Evolutionary conservation across 2,329 filamentous ascomycete species (phyloP).

Genomic region (Aspergillus glaucus): DNA sequence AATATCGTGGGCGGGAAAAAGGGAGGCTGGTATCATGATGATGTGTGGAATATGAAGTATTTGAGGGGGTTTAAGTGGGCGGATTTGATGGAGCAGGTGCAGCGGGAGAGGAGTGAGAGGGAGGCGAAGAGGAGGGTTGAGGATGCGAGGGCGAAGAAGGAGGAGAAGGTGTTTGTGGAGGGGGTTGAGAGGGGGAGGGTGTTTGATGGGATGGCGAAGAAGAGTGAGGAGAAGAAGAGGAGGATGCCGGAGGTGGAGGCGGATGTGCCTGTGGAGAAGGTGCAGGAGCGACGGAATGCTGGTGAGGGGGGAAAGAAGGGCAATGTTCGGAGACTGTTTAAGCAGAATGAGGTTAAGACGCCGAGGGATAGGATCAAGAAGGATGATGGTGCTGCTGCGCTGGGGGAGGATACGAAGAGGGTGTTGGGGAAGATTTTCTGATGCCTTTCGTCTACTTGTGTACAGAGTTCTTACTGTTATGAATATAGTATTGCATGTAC

Average conservation of each 20-base stretch:
- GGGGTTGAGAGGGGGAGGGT: constrained; percentile 38
- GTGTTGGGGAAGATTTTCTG: constrained; percentile 44
- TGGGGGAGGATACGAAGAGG: constrained; percentile 37
- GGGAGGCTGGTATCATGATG: constrained; percentile 42
- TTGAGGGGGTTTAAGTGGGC: constrained; percentile 38
- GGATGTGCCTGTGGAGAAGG: constrained; percentile 6
- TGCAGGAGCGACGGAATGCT: constrained; percentile 9
- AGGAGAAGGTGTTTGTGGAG: constrained; percentile 39
- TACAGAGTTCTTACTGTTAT: neutral
- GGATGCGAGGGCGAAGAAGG: constrained; percentile 36
- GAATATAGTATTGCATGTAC: constrained; percentile 1
- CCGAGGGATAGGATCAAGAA: constrained; percentile 18
- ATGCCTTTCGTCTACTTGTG: neutral
- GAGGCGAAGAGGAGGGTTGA: constrained; percentile 38
- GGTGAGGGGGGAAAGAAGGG: constrained; percentile 9
- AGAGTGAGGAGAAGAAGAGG: constrained; percentile 37
- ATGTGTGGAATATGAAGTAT: constrained; percentile 44
- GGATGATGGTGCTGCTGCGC: constrained; percentile 12
- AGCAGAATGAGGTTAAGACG: constrained; percentile 36
- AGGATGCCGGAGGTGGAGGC: constrained; percentile 5
- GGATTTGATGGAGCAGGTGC: constrained; percentile 41
- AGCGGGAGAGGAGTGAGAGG: constrained; percentile 36
- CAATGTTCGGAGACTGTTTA: constrained; percentile 32
- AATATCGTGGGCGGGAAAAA: constrained; percentile 39
- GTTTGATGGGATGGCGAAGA: constrained; percentile 39